Evolutionary conservation across 345 rosid species (phyloP).

Genomic region (Turnera subulata): DNA sequence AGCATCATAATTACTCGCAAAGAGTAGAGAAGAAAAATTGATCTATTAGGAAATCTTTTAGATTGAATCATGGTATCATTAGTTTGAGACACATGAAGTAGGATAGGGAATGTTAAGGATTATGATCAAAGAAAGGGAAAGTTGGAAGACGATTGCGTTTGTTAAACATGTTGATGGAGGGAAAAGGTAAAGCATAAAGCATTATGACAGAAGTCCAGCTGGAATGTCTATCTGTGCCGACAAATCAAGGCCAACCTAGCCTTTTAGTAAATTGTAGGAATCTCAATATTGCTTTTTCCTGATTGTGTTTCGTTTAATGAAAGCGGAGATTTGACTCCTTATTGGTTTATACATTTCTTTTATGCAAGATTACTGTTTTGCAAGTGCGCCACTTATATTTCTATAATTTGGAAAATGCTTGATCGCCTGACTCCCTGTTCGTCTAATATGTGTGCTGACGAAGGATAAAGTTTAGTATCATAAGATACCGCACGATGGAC

Average conservation of each 20-base stretch:
- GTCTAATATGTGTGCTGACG: neutral
- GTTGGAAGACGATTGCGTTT: conserved; percentile 15
- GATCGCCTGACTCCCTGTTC: conserved; percentile 7
- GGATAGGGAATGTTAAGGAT: conserved; percentile 1
- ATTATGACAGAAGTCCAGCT: conserved; percentile 16
- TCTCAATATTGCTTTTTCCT: conserved; percentile 22
- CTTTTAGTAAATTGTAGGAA: conserved; percentile 25
- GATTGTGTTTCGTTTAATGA: conserved; percentile 23
- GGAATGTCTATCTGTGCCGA: conserved; percentile 27
- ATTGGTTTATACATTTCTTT: conserved; percentile 11
- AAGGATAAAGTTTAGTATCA: neutral
- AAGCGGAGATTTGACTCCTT: conserved; percentile 29
- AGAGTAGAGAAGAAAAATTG: neutral
- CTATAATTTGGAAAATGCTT: conserved; percentile 6
- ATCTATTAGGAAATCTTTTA: neutral
- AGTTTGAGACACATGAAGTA: conserved; percentile 5
- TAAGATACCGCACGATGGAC: conserved; percentile 9
- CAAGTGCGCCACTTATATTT: conserved; percentile 4
- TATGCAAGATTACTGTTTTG: conserved; percentile 14
- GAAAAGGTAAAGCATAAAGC: conserved; percentile 24
- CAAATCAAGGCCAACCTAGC: conserved; percentile 13
- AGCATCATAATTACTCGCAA: neutral
- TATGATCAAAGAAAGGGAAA: conserved; percentile 20
- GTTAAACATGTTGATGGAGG: conserved; percentile 8
- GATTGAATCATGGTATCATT: neutral